These are phyloP conservation scores for Lobosporangium transversale DNA, from an alignment of 192 early-diverging fungal genomes.

Conservation along the genomic window DNA sequence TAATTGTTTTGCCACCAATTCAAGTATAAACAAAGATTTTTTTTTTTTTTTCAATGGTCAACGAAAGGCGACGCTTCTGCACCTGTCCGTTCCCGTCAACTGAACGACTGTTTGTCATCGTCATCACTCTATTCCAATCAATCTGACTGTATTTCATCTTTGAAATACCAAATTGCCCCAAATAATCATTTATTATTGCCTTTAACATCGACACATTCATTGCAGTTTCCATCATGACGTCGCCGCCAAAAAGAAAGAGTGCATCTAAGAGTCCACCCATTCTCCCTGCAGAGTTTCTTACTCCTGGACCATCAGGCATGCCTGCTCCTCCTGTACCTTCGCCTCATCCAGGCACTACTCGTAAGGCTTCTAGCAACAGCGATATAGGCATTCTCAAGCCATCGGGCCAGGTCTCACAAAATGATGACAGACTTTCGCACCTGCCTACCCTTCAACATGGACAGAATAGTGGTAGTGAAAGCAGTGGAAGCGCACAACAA, in stretches of 20 bases:
- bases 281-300: conserved; percentile 9
- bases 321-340: neutral
- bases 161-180: neutral
- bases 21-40: neutral
- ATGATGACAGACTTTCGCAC: conserved; percentile 23
- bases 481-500: conserved; percentile 9
- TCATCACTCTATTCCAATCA: too few species aligned
- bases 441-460: neutral
- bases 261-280: conserved; percentile 31
- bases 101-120: neutral
- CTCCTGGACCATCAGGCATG: neutral
- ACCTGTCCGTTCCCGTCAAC: neutral
- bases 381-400: conserved; percentile 22
- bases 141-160: too few species aligned
- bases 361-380: neutral
- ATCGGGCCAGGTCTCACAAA: conserved; percentile 26
- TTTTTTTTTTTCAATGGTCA: neutral
- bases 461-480: conserved; percentile 11
- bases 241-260: conserved; percentile 13
- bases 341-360: neutral
- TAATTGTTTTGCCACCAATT: conserved; percentile 7
- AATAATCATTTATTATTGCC: neutral
- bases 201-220: neutral
- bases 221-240: conserved; percentile 4
- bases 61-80: neutral